Conservation (phyloP, 2,329 filamentous ascomycete species). For the Trichocomaceae sp. region DNA sequence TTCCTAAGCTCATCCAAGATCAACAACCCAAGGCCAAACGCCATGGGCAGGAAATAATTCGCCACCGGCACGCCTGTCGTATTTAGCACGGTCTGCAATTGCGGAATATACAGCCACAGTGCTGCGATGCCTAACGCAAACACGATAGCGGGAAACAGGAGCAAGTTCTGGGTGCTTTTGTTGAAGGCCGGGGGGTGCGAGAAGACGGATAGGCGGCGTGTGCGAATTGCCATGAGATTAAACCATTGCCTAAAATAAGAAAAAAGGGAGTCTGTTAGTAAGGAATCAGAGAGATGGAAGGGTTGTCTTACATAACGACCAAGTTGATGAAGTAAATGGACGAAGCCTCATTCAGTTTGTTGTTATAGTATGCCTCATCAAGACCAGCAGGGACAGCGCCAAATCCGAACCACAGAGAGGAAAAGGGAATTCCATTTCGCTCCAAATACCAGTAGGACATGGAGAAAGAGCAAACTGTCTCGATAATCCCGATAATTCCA, state of each 20-base stretch:
- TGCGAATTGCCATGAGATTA: constrained; percentile 65
- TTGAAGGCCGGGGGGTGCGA: constrained; percentile 65
- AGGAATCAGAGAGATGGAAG: neutral
- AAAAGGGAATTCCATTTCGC: constrained; percentile 57
- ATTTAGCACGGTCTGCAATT: constrained; percentile 54
- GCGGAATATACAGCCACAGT: constrained; percentile 60
- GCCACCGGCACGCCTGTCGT: constrained; percentile 62
- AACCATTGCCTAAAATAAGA: constrained; percentile 55
- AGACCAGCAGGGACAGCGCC: constrained; percentile 47
- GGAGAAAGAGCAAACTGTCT: constrained; percentile 55
- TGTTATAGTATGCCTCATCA: constrained; percentile 49
- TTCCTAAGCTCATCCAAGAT: constrained; percentile 63
- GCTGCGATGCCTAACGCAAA: constrained; percentile 65
- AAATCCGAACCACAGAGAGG: constrained; percentile 61
- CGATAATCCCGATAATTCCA: constrained; percentile 59
- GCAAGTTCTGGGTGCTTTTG: constrained; percentile 58
- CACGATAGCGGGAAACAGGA: constrained; percentile 62
- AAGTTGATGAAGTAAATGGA: constrained; percentile 75
- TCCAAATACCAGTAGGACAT: constrained; percentile 62
- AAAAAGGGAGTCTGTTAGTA: neutral
- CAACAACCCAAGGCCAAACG: constrained; percentile 61
- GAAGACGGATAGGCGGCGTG: constrained; percentile 59
- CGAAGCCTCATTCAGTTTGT: constrained; percentile 57
- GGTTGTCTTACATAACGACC: constrained; percentile 59
- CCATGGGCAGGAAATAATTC: constrained; percentile 69